These are phyloP conservation scores for Eutreptiella sp. DNA, from an alignment of 208 protist species.

Conservation along the genomic window DNA sequence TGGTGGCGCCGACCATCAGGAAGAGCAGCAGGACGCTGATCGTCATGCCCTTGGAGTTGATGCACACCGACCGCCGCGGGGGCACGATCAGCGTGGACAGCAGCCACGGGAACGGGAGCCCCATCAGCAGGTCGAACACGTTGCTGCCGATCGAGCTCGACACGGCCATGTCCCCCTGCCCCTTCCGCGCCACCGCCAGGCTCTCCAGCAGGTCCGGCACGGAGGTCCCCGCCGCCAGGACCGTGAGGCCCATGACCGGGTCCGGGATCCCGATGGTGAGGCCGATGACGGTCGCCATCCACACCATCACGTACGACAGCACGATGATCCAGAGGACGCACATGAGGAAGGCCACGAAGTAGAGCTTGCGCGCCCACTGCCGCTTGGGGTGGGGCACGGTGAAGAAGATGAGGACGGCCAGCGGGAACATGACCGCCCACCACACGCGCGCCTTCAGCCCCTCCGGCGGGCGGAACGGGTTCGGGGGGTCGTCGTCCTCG, in stretches of 20 bases:
- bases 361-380: slow-evolving; percentile 5
- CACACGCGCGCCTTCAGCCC: too few relatives aligned
- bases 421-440: neutral
- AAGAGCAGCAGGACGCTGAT: slow-evolving; percentile 5
- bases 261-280: slow-evolving; percentile 31
- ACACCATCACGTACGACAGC: slow-evolving; percentile 39
- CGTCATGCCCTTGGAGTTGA: neutral
- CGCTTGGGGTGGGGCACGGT: slow-evolving; percentile 4
- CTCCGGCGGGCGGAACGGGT: too few relatives aligned
- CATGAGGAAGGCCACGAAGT: slow-evolving; percentile 28
- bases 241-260: slow-evolving; percentile 41
- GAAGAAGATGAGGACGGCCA: neutral
- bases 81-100: too few relatives aligned
- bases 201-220: slow-evolving; percentile 23
- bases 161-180: slow-evolving; percentile 29
- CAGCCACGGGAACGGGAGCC: slow-evolving; percentile 24
- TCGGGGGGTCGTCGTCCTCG: neutral
- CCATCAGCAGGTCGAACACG: slow-evolving; percentile 27
- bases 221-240: slow-evolving; percentile 35
- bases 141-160: slow-evolving; percentile 24
- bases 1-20: neutral
- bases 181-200: slow-evolving; percentile 18
- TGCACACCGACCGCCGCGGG: neutral
- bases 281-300: slow-evolving; percentile 31
- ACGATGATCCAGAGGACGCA: slow-evolving; percentile 32